Evolutionary conservation across 371 early-diverging fungal genomes (phyloP).

Genomic region (Mucor sp.): DNA sequence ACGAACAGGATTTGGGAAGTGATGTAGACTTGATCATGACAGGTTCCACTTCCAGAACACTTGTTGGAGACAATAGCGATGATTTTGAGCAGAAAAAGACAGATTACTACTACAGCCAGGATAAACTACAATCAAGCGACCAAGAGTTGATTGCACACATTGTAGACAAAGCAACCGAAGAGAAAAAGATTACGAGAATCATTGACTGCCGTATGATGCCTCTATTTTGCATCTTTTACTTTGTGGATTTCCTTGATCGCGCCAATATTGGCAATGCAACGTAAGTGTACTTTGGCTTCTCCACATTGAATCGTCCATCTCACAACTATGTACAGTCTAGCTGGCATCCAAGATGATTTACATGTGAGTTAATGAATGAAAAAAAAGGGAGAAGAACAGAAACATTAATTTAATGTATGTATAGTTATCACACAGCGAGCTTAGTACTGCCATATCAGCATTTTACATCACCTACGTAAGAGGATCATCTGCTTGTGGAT

Average conservation of each 20-base stretch:
- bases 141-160: neutral
- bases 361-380: slow-evolving; percentile 10
- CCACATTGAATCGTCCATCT: too few species aligned
- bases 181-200: slow-evolving; percentile 29
- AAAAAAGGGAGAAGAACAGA: neutral
- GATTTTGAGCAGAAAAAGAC: neutral
- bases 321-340: slow-evolving; percentile 16
- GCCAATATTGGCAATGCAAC: slow-evolving; percentile 53
- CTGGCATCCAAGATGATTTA: slow-evolving; percentile 24
- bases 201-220: slow-evolving; percentile 47
- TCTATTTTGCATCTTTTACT: slow-evolving; percentile 49
- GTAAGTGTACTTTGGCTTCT: slow-evolving; percentile 11
- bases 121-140: neutral
- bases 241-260: slow-evolving; percentile 48
- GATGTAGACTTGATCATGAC: neutral
- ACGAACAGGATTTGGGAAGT: neutral
- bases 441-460: slow-evolving; percentile 33
- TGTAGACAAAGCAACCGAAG: slow-evolving; percentile 22
- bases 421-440: slow-evolving; percentile 27
- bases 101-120: neutral
- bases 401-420: neutral
- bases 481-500: neutral
- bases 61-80: neutral
- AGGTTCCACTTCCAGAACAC: neutral
- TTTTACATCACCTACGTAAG: slow-evolving; percentile 49